Percentiles rank a stretch among this genome's conserved stretches.
phyloP scores from a whole-genome alignment of 352 stramenopile species.

The Pseudoperonospora humuli region DNA sequence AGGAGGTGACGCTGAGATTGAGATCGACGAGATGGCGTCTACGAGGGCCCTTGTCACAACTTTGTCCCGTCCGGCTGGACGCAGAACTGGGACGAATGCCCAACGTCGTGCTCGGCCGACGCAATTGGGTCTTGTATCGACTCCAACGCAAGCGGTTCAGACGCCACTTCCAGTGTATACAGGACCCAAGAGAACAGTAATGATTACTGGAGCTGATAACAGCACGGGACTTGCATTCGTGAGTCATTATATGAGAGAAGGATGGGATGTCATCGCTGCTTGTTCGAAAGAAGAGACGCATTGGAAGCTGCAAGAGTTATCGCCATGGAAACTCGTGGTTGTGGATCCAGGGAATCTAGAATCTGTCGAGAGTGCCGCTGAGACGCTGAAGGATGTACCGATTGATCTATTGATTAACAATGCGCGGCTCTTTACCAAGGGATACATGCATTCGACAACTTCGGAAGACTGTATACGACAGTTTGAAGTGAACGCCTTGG shows the following conservation, averaged over 20 bases:
- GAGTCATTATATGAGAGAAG: constrained; percentile 28
- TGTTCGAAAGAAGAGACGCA: constrained; percentile 13
- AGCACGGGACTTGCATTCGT: constrained; percentile 31
- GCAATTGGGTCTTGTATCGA: constrained; percentile 10
- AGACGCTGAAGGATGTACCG: constrained; percentile 26
- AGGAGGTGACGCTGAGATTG: constrained; percentile 10
- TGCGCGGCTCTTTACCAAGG: constrained; percentile 33
- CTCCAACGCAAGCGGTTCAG: background rate
- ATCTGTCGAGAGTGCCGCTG: constrained; percentile 36
- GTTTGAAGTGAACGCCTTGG: constrained; percentile 66
- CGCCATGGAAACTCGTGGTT: constrained; percentile 35
- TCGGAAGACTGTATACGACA: constrained; percentile 41
- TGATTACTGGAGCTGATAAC: constrained; percentile 38
- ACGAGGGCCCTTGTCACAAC: background rate
- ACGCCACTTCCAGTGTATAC: constrained; percentile 9
- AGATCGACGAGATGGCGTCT: constrained; percentile 3
- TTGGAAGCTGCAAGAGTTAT: constrained; percentile 16
- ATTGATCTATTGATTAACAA: constrained; percentile 79
- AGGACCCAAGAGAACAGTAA: constrained; percentile 27
- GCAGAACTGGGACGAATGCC: background rate
- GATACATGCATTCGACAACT: constrained; percentile 29
- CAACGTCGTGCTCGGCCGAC: constrained; percentile 5
- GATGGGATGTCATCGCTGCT: constrained; percentile 35
- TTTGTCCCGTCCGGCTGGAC: background rate
- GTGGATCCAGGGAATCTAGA: constrained; percentile 41